A percentile compares a stretch with the other conserved stretches of the same genome.
Evolutionary conservation across 2,329 filamentous ascomycete genomes (phyloP).

Genomic region (Dactylellina drechsleri): DNA sequence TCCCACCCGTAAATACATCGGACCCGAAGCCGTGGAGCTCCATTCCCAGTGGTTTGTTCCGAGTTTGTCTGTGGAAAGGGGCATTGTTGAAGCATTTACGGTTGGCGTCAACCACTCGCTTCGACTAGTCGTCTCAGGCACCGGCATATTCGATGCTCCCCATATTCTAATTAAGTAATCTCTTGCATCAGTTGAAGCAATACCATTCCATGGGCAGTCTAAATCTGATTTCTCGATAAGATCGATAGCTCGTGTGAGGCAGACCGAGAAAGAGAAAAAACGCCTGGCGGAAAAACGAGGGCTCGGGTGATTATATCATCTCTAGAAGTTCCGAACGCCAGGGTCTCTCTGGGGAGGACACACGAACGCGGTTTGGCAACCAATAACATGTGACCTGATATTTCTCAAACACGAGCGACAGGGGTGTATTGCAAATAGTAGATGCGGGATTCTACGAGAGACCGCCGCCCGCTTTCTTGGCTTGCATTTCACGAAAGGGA

Average conservation of each 20-base stretch:
- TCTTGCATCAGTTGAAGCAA: constrained; percentile 5
- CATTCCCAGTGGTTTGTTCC: background rate
- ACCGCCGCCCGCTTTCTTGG: background rate
- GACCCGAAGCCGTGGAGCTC: constrained; percentile 9
- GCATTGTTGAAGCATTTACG: background rate
- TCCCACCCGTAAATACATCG: background rate
- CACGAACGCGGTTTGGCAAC: background rate
- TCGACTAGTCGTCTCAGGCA: background rate
- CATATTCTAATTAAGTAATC: background rate
- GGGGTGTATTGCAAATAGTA: constrained; percentile 43
- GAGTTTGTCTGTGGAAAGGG: background rate
- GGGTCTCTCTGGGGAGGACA: constrained; percentile 6
- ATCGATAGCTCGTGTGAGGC: constrained; percentile 28
- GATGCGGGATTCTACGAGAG: constrained; percentile 11
- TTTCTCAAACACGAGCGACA: constrained; percentile 13
- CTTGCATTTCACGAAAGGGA: no score
- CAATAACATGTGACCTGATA: constrained; percentile 21
- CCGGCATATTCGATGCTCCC: constrained; percentile 1
- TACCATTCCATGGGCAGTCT: background rate
- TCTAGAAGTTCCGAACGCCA: background rate
- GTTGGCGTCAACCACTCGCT: background rate
- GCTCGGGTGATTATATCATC: constrained; percentile 46
- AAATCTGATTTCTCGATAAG: background rate
- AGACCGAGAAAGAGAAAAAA: constrained; percentile 33
- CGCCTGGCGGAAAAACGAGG: constrained; percentile 30